Conservation (phyloP, 768 basidiomycete species). For the Agrocybe pediades region DNA sequence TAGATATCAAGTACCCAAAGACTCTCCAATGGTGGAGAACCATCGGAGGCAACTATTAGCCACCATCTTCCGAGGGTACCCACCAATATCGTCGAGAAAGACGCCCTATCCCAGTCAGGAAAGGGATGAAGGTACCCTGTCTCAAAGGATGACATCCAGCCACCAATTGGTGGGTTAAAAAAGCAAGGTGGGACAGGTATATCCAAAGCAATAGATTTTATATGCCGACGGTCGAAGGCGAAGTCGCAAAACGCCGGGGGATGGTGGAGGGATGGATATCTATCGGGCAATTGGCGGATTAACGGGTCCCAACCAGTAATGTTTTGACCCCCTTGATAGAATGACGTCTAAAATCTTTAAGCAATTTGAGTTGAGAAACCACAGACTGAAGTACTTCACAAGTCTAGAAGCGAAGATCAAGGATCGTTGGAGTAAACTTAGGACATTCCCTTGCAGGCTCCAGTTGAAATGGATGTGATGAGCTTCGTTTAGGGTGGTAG, state of each 20-base stretch:
- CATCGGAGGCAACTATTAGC: neutral
- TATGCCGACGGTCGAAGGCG: slow-evolving; percentile 7
- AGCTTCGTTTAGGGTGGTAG: neutral
- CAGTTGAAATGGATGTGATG: neutral
- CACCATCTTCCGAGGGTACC: neutral
- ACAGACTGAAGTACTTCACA: too few species aligned
- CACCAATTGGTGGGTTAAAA: neutral
- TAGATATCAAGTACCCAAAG: neutral
- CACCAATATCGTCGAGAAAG: neutral
- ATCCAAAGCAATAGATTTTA: slow-evolving; percentile 3
- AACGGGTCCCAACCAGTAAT: neutral
- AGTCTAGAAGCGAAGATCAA: too few species aligned
- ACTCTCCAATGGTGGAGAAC: neutral
- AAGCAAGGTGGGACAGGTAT: neutral
- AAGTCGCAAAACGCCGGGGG: slow-evolving; percentile 4
- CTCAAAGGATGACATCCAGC: neutral
- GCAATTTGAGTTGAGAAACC: neutral
- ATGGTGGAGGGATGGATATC: slow-evolving; percentile 15
- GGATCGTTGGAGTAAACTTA: slow-evolving; percentile 1
- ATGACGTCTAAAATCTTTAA: neutral
- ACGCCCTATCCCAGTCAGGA: neutral
- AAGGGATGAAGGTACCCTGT: neutral
- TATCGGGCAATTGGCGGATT: slow-evolving; percentile 18
- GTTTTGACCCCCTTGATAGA: neutral
- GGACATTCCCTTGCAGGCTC: neutral